These are phyloP conservation scores for Sarcodon sp. DNA, from an alignment of 768 basidiomycete species.

Conservation along the genomic window DNA sequence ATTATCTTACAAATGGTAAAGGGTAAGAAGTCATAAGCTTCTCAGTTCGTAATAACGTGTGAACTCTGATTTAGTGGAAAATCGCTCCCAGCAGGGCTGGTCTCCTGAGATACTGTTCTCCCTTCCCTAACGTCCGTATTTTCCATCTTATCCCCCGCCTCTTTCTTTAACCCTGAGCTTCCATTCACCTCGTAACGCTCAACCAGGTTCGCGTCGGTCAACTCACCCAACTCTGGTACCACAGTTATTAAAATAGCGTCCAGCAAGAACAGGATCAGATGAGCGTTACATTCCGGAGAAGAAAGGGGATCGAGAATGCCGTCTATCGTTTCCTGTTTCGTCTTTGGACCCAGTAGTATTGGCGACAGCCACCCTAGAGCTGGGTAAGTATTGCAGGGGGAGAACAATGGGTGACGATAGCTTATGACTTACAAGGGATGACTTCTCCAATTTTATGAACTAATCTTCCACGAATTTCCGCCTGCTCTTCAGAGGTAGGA, in stretches of 20 bases:
- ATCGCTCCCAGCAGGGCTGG: no score
- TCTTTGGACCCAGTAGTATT: slow-evolving; percentile 39
- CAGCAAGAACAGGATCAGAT: slow-evolving; percentile 60
- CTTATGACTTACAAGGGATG: slow-evolving; percentile 26
- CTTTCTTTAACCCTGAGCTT: no score
- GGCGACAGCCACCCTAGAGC: slow-evolving; percentile 22
- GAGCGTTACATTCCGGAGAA: slow-evolving; percentile 61
- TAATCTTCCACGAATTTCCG: slow-evolving; percentile 31
- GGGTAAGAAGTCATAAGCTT: no score
- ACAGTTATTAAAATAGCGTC: slow-evolving; percentile 59
- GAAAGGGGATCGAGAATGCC: slow-evolving; percentile 48
- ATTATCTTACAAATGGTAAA: no score
- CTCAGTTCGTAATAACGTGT: no score
- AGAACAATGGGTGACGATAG: not conserved
- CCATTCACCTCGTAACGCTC: not conserved
- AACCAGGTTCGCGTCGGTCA: slow-evolving; percentile 10
- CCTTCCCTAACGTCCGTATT: no score
- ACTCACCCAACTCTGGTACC: slow-evolving; percentile 65
- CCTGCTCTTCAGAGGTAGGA: slow-evolving; percentile 69
- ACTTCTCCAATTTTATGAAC: slow-evolving; percentile 24
- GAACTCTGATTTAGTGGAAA: no score
- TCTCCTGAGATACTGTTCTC: no score
- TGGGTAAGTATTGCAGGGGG: not conserved
- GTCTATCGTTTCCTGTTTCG: slow-evolving; percentile 27
- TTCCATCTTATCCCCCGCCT: no score